Percentiles rank a stretch among this genome's conserved stretches.
These are phyloP conservation scores for Petrea volubilis DNA, from an alignment of 257 asterid genomes.

Conservation along the genomic window DNA sequence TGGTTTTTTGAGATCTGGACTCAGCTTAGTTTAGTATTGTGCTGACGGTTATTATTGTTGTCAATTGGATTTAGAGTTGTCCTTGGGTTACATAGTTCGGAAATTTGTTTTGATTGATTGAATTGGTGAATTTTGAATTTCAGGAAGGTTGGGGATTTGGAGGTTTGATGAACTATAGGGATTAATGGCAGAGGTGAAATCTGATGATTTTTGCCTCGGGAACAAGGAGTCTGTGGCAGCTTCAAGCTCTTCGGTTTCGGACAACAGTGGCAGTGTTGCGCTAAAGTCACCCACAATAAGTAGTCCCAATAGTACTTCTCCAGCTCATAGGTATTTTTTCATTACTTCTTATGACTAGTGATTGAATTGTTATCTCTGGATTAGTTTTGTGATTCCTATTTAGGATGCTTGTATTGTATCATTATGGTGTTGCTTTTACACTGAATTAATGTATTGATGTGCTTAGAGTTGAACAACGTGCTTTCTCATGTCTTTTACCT, in stretches of 20 bases:
- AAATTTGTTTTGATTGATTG: constrained; percentile 22
- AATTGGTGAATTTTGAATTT: constrained; percentile 27
- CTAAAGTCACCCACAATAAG: constrained; percentile 64
- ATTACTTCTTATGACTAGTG: background rate
- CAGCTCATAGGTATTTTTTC: constrained; percentile 65
- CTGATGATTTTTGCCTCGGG: constrained; percentile 54
- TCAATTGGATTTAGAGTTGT: constrained; percentile 19
- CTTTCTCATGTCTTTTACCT: background rate
- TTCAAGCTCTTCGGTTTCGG: constrained; percentile 89
- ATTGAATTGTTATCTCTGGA: background rate
- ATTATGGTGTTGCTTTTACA: background rate
- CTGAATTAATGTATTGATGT: background rate
- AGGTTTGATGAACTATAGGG: constrained; percentile 41
- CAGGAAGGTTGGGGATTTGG: constrained; percentile 32
- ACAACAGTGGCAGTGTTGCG: constrained; percentile 64
- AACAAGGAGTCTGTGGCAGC: constrained; percentile 71
- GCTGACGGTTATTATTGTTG: constrained; percentile 10
- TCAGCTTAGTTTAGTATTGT: constrained; percentile 31
- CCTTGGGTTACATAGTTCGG: constrained; percentile 5
- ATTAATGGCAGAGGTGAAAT: constrained; percentile 67
- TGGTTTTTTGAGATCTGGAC: constrained; percentile 56
- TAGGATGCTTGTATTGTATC: constrained; percentile 2
- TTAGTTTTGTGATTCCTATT: background rate
- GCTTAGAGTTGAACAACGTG: background rate
- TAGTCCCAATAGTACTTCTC: constrained; percentile 76